Base-by-base conservation (phyloP, 2,329 filamentous ascomycete species). In the Truncatella angustata region DNA sequence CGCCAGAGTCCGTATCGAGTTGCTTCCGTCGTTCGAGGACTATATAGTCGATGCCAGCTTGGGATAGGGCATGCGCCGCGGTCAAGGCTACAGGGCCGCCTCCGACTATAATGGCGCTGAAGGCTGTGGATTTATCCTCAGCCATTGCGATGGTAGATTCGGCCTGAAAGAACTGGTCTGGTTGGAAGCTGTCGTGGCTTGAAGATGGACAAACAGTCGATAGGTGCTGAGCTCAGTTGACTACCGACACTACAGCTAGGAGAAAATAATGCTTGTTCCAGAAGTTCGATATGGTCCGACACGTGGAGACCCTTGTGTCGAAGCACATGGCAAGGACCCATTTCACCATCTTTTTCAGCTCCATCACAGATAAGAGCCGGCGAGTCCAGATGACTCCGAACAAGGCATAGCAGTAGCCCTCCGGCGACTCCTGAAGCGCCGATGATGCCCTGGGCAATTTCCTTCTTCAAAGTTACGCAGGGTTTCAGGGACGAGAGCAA, bases 31-130 rank as follows among this genome's bases (percentile, higher is more conserved):
- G 54, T 48, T 66, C 63, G 0, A 66, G 52, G 42, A 65, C 52
- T n/a, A 65, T 56, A 49, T 59, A 66, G 52, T 66, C 63, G 52
- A 66, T 62, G 7, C 53, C 58, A n/a, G 61, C 56, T 46, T 60
- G 57, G 14, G 53, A 51, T 16, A 66, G 55, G 3, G 62, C 59
- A 46, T 66, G 63, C 1, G 61, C 63, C 2, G 60, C 56, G 6
- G 58, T 64, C 35, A 66, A 56, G 10, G 54, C 56, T 3, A 65
- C 58, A 6, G 63, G 63, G 28, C 63, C 63, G 20, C 59, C 63
- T 49, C 63, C 63, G 1, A 64, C 60, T 40, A 66, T 55, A 14
- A 66, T 53, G 23, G 54, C 61, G 35, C 60, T 56, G 52, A 66
- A 66, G 16, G 36, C 24, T 9, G 43, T 4, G 54, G 62, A 14